Base-by-base conservation (phyloP, 176 grass and related monocot genomes). In the Cenchrus purpureus region DNA sequence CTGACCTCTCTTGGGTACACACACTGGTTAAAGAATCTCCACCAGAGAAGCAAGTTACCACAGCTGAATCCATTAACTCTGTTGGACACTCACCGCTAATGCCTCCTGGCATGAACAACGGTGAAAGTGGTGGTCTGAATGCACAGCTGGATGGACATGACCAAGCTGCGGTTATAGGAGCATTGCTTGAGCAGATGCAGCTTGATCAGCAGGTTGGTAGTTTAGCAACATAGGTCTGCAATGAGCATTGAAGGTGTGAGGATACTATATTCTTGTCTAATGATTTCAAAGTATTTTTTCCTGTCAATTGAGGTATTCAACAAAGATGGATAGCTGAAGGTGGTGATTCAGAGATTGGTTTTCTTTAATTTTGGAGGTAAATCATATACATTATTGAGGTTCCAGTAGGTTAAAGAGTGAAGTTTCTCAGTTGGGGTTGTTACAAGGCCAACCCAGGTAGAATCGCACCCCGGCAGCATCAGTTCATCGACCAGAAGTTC, bases 1-100 rank as follows among this genome's bases (percentile, higher is more conserved):
- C 91, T 19, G 94, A 97, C 81, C 69, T 97, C 20, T 97, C 94
- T 20, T 97, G 94, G 94, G 91, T 95, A 12, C 90, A 95, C 73
- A 91, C 94, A 56, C 65, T 95, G 68, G 88, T 93, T 17, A 95
- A 88, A 62, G 94, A 97, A 83, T 91, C 94, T 64, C 91, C 91
- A 70, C 85, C 91, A 64, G 91, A 94, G 77, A 94, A 91, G 79
- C 72, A 87, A 83, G 67, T 73, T 58, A 79, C 85, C 12, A 45
- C 71, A 6, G 73, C 84, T 17, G 87, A 84, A 34, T 62, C 84
- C 63, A 68, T 82, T 15, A 84, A 77, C 83, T 87, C 88, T 25
- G 73, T 81, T 51, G 78, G 88, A 57, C 78, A 58, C 45, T 90
- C 85, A 5, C 72, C 65, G 0, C 73, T 37, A 49, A 85, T 90